These are phyloP conservation scores for Atalantia buxifolia DNA, from an alignment of 345 rosid genomes.

Conservation along the genomic window DNA sequence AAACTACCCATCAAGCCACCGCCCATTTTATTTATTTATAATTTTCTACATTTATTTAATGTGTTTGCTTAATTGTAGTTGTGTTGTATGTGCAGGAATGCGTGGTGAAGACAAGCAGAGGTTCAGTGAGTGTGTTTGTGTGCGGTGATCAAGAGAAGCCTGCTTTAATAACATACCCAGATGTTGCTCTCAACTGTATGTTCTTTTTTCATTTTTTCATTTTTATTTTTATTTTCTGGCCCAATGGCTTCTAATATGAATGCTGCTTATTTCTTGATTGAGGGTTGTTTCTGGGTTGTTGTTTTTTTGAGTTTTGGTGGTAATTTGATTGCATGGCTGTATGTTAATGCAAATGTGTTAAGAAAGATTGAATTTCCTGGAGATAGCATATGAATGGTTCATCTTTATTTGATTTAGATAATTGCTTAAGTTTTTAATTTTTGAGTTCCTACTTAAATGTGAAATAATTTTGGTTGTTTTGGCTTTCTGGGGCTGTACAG, in stretches of 20 bases:
- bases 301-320: slow-evolving; percentile 1
- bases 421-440: background rate
- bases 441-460: background rate
- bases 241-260: background rate
- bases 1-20: background rate
- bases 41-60: background rate
- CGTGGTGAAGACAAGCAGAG: slow-evolving; percentile 76
- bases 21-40: background rate
- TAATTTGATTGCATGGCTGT: background rate
- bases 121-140: slow-evolving; percentile 62
- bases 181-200: slow-evolving; percentile 84
- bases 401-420: background rate
- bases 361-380: background rate
- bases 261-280: background rate
- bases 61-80: background rate
- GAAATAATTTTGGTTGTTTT: background rate
- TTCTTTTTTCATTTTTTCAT: background rate
- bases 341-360: background rate
- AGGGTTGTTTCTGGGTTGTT: background rate
- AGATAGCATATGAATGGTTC: background rate
- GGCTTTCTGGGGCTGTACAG: slow-evolving; percentile 24
- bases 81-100: slow-evolving; percentile 40
- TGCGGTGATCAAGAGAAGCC: slow-evolving; percentile 86
- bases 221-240: background rate
- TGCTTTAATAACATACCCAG: slow-evolving; percentile 79